Evolutionary conservation across 2,329 filamentous ascomycete genomes (phyloP).

Genomic region (Orbilia oligospora): DNA sequence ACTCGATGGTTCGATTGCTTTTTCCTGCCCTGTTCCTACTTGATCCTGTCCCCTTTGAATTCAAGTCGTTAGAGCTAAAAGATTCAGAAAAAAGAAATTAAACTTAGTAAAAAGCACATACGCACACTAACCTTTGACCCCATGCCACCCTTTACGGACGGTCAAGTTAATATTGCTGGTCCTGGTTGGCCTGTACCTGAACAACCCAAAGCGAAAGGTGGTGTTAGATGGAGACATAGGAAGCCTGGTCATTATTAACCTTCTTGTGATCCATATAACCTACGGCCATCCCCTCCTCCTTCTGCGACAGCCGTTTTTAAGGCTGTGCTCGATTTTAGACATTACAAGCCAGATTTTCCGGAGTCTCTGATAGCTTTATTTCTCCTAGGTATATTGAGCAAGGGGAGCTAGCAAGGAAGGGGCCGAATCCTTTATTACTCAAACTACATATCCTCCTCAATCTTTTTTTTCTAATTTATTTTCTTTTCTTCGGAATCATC

Average conservation of each 20-base stretch:
- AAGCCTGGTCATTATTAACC: constrained; percentile 37
- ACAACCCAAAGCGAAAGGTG: constrained; percentile 60
- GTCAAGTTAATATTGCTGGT: constrained; percentile 51
- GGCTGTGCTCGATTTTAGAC: constrained; percentile 49
- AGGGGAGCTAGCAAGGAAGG: constrained; percentile 43
- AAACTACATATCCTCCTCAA: constrained; percentile 35
- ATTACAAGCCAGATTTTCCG: constrained; percentile 54
- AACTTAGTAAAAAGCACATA: background rate
- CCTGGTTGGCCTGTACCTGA: constrained; percentile 58
- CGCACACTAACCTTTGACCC: constrained; percentile 29
- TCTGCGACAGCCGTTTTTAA: constrained; percentile 55
- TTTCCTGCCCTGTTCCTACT: constrained; percentile 34
- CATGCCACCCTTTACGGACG: constrained; percentile 52
- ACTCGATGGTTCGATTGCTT: constrained; percentile 29
- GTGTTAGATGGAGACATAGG: constrained; percentile 38
- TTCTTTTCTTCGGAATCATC: constrained; percentile 61
- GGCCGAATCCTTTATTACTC: constrained; percentile 43
- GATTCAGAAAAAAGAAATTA: constrained; percentile 32
- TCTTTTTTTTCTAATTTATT: constrained; percentile 42
- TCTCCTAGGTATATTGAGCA: constrained; percentile 45
- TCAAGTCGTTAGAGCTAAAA: constrained; percentile 24
- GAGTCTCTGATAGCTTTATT: constrained; percentile 52
- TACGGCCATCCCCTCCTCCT: constrained; percentile 47
- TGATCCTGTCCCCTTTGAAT: constrained; percentile 1
- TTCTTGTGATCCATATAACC: constrained; percentile 55